Evolutionary conservation across 164 flowering plant species (phyloP), one percentile per base, ranked within the genome.

Genomic region (Sedum album): DNA sequence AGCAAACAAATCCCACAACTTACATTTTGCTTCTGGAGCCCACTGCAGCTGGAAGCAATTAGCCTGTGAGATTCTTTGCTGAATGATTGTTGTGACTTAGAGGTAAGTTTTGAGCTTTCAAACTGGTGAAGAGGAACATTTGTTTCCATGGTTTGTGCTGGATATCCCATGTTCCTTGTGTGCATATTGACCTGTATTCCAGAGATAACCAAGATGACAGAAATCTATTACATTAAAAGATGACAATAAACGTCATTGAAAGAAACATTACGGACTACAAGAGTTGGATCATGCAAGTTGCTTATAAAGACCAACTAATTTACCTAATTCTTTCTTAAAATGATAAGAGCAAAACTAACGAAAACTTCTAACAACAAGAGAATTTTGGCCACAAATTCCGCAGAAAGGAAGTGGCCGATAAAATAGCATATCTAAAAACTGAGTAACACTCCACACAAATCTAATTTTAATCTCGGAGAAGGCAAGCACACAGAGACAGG

Each of bases 161-260:
- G 72, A 36, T 65, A 73, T 75, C 75, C 77, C 28, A 69, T 25
- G 72, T 69, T 81, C 71, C 74, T 79, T 68, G 65, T 74, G 10
- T 78, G 78, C 57, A 64, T 66, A 72, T 66, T 77, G 31, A 67
- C 69, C 86, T 87, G 85, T 66, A 49, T 70, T 15, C 13, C 30
- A 57, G 15, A 66, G 65, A 64, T 61, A n/a, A 30, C 49, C 28
- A 10, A 5, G 13, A 61, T 36, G 23, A 51, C 25, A 41, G 10
- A 11, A 41, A 4, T 41, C 46, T 13, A 41, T 41, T 41, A 11
- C n/a, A 41, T 41, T 7, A 41, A 14, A 41, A 41, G 46, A 41
- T 0, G 15, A 41, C 7, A 25, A 23, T 15, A 25, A 38, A 31
- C 23, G 30, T 17, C 14, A 35, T 21, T 2, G 14, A n/a, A 68